Evolutionary conservation across 495 filamentous ascomycete genomes (phyloP), one percentile per base, ranked within the genome.

Genomic region (Annulohypoxylon nitens): DNA sequence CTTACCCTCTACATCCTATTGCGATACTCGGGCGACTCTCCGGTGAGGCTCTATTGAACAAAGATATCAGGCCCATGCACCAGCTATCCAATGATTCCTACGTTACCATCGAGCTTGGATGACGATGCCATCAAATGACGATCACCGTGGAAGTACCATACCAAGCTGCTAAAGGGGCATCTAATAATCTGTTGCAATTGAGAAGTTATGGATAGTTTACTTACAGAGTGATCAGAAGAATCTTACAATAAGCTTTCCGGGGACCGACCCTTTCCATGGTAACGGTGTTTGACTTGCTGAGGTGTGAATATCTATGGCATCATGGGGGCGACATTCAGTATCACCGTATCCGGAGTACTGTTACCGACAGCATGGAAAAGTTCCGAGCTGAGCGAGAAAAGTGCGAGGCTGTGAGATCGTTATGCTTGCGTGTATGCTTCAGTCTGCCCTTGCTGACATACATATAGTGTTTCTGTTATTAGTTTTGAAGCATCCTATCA

Each of bases 391-490:
- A 9, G 12, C 10, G 37, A 41, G 12, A 41, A 12, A 41, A 12
- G 37, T 9, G 2, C 37, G 10, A 12, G 37, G 12, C 3, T 41
- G 9, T 12, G 37, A 45, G n/a, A 45, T 45, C 12, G 41, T 12
- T 7, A 4, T 45, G 12, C 16, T 16, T 16, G 14, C 10, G 16
- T 45, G 41, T 7, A 45, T 45, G 12, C 41, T 45, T 45, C n/a
- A 45, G 1, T 45, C 12, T 45, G 16, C 10, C 14, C 41, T 45
- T 45, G 41, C 41, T 45, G 41, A 45, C 41, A 45, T 45, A 45
- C 41, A 45, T 45, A 16, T 45, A 45, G n/a, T 16, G 41, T 45
- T 45, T 45, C 41, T 45, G 41, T 45, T 45, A 45, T 45, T 45
- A 45, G 41, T 8, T 45, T 16, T 4, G 7, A 10, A 16, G 7